Base-by-base conservation (phyloP, 2,329 filamentous ascomycete species). In the Sphaerulina musiva region DNA sequence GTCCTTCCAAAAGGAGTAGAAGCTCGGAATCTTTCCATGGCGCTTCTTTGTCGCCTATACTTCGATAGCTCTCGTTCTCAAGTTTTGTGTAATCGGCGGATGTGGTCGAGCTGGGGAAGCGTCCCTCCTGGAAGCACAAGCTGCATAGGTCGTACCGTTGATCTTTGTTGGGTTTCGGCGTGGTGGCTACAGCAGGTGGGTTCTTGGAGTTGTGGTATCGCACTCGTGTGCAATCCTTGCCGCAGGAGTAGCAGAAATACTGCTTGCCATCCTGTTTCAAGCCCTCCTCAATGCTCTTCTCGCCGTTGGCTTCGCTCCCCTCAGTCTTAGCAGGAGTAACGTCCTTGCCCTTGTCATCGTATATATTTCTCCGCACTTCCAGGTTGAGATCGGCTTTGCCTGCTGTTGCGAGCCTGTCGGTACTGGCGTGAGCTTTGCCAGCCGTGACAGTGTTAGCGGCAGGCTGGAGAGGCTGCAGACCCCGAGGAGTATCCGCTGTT, bases 291-390 rank as follows among this genome's bases (percentile, higher is more conserved):
- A 84, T 73, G 23, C 80, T 75, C 50, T 86, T 81, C 59, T 95
- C 89, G 47, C 89, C 87, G 63, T 92, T 92, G 10, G 77, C 72
- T 29, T 60, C 62, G 39, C 44, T 46, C 44, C 74, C 73, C 32
- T 75, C 70, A 3, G 69, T 57, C 51, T 70, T 67, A 1, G 79
- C 71, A 62, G 87, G 86, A 43, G 80, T 85, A 46, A 95, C 77
- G 66, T 95, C 87, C 73, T 95, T 92, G 62, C 91, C 87, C 68
- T 87, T 90, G 56, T 89, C 83, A 66, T 98, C 92, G 73, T 96
- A 98, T 54, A 97, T 90, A 70, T 95, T 97, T 59, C 93, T 88
- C 59, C 90, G 86, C 56, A 97, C 84, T 68, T 95, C 87, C n/a
- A 95, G 80, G 68, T 95, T 96, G 56, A 93, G 79, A 63, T 95